Evolutionary conservation across 139 green algal genomes (phyloP).

Genomic region (Picochlorum sp.): DNA sequence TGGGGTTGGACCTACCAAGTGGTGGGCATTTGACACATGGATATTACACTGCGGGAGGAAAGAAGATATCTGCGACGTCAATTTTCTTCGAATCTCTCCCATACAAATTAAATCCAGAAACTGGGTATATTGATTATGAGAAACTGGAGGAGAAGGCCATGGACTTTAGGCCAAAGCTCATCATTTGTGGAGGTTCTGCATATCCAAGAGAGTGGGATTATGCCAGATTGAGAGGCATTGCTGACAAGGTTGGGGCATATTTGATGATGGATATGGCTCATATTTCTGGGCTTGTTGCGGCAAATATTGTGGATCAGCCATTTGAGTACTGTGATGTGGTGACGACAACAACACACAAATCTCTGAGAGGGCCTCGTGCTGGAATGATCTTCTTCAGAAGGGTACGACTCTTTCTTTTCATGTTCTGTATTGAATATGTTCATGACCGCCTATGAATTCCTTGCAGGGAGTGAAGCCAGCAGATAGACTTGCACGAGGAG

Average conservation of each 20-base stretch:
- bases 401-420: conserved; percentile 13
- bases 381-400: conserved; percentile 82
- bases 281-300: conserved; percentile 68
- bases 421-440: background rate
- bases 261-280: conserved; percentile 86
- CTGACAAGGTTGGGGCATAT: conserved; percentile 59
- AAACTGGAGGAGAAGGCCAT: conserved; percentile 74
- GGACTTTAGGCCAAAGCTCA: conserved; percentile 76
- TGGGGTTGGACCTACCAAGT: conserved; percentile 77
- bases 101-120: conserved; percentile 85
- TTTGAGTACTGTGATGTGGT: conserved; percentile 81
- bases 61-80: conserved; percentile 77
- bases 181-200: conserved; percentile 71
- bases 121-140: conserved; percentile 75
- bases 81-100: conserved; percentile 86
- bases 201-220: conserved; percentile 86
- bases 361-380: conserved; percentile 63
- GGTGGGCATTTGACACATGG: conserved; percentile 84
- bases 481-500: conserved; percentile 39
- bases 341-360: conserved; percentile 89
- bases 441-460: conserved; percentile 26
- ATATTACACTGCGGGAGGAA: conserved; percentile 82
- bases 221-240: conserved; percentile 59
- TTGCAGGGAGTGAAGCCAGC: conserved; percentile 45
- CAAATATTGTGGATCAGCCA: conserved; percentile 46